Evolutionary conservation across 805 yeast species (phyloP), one percentile per base, ranked within the genome.

Genomic region (Wickerhamomyces mucosus): DNA sequence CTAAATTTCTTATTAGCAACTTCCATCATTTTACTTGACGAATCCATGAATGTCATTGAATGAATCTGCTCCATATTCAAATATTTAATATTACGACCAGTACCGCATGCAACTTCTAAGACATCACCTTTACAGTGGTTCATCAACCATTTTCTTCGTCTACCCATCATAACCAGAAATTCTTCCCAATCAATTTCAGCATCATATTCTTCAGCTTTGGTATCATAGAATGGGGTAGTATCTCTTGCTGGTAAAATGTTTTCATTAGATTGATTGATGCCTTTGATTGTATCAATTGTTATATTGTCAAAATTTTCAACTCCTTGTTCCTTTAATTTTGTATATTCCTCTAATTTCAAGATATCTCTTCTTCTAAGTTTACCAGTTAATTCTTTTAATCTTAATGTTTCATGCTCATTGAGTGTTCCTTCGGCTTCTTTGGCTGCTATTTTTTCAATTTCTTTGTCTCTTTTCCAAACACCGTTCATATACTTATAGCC

Each of bases 101-200:
- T 92, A 36, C 98, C 98, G 50, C 94, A 83, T 0, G 96, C 79
- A 9, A 89, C 92, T 55, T 92, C 98, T 35, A 92, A 60, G 2
- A 86, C 96, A 51, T 92, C 96, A 15, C 98, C 98, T 36, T 64
- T 60, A 30, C 78, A 69, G 39, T 80, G 81, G 22, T 63, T 69
- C 86, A 82, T 81, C 28, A 81, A 54, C 82, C 92, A 78, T 45
- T 75, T 75, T 46, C 96, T 67, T 56, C 81, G 67, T 46, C 63
- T 66, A 35, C 78, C 67, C 62, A 66, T 54, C 25, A 59, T 43
- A 27, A 66, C 58, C 43, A 59, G 46, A 33, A 49, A 55, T 42
- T 65, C 69, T 64, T 76, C 59, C 62, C 59, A 35, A 44, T 79
- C 75, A 41, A 89, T 81, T 35, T 76, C 88, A 23, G 65, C 63